Base-by-base conservation (phyloP, 2,329 filamentous ascomycete species). In the Ceratocystis diversiconidia region DNA sequence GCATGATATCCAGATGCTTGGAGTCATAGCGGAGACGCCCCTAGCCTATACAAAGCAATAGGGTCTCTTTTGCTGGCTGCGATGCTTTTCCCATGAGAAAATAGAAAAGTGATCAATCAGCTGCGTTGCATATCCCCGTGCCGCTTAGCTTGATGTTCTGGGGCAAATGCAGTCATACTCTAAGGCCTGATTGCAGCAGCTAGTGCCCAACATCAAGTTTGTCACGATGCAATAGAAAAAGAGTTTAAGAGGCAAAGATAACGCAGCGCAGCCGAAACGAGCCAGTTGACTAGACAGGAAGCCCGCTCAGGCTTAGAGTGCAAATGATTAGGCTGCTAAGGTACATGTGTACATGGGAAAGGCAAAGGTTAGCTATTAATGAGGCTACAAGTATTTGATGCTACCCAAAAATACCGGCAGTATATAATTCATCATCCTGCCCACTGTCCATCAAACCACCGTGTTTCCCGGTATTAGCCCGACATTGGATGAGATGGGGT, bases 151-250 rank as follows among this genome's bases (percentile, higher is more conserved):
- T 17, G 28, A 30, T 59, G 28, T 59, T 59, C 55, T 59, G 55
- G 28, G 28, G 55, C 55, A 59, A 25, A 59, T 36, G 28, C 28
- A 59, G 55, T 59, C 55, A 59, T 59, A n/a, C 6, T 59, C 28
- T 28, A 46, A 50, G 55, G 63, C 63, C 63, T 36, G 63, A 65
- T 41, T 57, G 41, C 32, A 43, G 55, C 57, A 61, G 57, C 57
- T 44, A 65, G 30, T 61, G 63, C 63, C 63, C 43, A 65, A 65
- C 32, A 48, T 32, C 55, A 46, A 10, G 4, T 1, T 36, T 32
- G 5, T 59, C 28, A n/a, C 28, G 28, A 59, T 59, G 12, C 17
- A 32, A 30, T 32, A 15, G n/a, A 19, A 32, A n/a, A 8, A 6
- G 28, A 17, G 55, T 30, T 59, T 12, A 7, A 36, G 55, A 32